These are phyloP conservation scores for Aspergillus ochraceus DNA, from an alignment of 2,329 filamentous ascomycete genomes.

Conservation along the genomic window DNA sequence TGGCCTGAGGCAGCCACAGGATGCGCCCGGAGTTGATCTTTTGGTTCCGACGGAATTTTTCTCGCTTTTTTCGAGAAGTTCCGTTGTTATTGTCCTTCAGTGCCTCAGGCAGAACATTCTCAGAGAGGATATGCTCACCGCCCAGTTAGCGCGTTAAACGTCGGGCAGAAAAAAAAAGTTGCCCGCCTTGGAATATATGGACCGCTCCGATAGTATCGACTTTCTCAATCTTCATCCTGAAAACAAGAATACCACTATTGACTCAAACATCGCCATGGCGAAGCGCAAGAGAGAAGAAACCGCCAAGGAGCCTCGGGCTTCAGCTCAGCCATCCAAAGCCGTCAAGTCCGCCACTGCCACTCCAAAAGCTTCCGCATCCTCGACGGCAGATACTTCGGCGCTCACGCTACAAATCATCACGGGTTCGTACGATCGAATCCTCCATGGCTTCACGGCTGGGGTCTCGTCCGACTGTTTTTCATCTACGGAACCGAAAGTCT, in stretches of 20 bases:
- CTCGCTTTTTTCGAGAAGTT: no score
- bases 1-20: not conserved
- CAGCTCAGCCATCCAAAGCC: constrained; percentile 31
- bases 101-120: not conserved
- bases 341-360: constrained; percentile 28
- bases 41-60: no score
- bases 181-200: constrained; percentile 13
- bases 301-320: constrained; percentile 25
- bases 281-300: constrained; percentile 47
- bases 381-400: constrained; percentile 29
- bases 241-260: not conserved
- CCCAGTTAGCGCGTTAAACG: constrained; percentile 10
- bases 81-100: not conserved
- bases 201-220: not conserved
- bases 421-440: constrained; percentile 88
- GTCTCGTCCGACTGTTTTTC: constrained; percentile 48
- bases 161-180: constrained; percentile 29
- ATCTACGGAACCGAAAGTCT: constrained; percentile 23
- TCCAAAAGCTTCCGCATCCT: constrained; percentile 15
- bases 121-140: constrained; percentile 7
- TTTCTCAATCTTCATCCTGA: not conserved
- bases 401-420: constrained; percentile 83
- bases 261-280: constrained; percentile 31
- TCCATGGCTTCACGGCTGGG: constrained; percentile 85
- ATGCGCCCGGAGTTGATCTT: no score